A percentile compares a stretch with the other conserved stretches of the same genome.
These are phyloP conservation scores for Metarhizium anisopliae DNA, from an alignment of 2,329 filamentous ascomycete species.

Conservation along the genomic window DNA sequence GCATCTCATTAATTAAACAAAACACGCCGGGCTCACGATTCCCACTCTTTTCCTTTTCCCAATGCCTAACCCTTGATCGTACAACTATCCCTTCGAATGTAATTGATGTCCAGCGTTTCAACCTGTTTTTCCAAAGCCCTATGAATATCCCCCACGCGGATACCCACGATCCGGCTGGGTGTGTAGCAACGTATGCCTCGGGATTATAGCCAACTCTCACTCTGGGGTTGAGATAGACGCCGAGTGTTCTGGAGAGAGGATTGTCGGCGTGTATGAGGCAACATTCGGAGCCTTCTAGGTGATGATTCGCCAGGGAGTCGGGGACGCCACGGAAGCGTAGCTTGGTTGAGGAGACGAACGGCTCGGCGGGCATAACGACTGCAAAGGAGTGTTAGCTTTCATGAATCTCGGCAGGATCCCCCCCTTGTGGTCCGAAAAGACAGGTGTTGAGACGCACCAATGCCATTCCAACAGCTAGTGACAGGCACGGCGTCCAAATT, in stretches of 20 bases:
- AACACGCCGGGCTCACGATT: constrained; percentile 36
- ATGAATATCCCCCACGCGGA: constrained; percentile 36
- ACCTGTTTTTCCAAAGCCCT: constrained; percentile 51
- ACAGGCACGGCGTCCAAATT: constrained; percentile 37
- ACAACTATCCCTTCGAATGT: constrained; percentile 25
- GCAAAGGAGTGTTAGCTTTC: not conserved
- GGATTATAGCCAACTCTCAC: constrained; percentile 59
- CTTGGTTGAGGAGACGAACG: constrained; percentile 38
- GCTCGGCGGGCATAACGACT: constrained; percentile 43
- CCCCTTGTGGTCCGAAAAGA: no score
- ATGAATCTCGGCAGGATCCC: not conserved
- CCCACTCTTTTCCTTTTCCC: constrained; percentile 25
- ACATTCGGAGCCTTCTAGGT: constrained; percentile 71
- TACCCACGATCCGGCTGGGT: constrained; percentile 34
- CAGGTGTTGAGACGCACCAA: constrained; percentile 18
- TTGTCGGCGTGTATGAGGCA: constrained; percentile 71
- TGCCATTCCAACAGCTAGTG: constrained; percentile 37
- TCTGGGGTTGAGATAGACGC: constrained; percentile 60
- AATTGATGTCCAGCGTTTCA: constrained; percentile 32
- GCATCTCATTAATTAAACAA: constrained; percentile 54
- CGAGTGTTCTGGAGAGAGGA: constrained; percentile 38
- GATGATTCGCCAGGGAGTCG: constrained; percentile 50
- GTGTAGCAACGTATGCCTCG: constrained; percentile 41
- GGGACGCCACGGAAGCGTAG: constrained; percentile 56
- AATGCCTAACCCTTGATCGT: constrained; percentile 26